Evolutionary conservation across 306 rosid genomes (phyloP).

Genomic region (Quillaja saponaria): DNA sequence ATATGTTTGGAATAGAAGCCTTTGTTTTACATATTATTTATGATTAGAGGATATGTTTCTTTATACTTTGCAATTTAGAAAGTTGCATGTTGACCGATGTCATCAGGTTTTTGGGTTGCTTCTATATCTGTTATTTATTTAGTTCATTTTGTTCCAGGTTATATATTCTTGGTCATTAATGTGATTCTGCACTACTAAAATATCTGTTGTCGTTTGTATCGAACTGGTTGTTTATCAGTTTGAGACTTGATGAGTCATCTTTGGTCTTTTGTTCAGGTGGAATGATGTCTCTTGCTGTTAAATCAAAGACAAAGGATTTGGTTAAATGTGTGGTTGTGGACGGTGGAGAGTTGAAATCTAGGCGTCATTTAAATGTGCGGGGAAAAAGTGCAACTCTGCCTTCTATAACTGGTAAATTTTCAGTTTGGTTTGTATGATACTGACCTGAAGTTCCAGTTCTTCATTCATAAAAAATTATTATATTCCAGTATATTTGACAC

Average conservation of each 20-base stretch:
- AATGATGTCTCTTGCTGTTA: conserved; percentile 90
- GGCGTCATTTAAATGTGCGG: conserved; percentile 95
- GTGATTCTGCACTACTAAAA: conserved; percentile 1
- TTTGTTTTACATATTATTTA: not conserved
- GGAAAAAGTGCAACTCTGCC: conserved; percentile 98
- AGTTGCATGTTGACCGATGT: not conserved
- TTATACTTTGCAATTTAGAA: not conserved
- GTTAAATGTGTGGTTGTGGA: conserved; percentile 87
- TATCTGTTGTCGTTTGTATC: not conserved
- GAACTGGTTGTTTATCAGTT: conserved; percentile 8
- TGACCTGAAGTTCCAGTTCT: conserved; percentile 19
- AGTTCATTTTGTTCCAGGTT: not conserved
- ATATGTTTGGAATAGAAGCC: not conserved
- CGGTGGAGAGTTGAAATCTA: conserved; percentile 93
- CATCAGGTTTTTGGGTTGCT: not conserved
- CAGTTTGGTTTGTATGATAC: conserved; percentile 3
- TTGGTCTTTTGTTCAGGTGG: conserved; percentile 62
- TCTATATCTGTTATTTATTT: not conserved
- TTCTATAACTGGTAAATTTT: conserved; percentile 78
- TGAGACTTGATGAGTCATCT: conserved; percentile 21
- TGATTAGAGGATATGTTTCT: not conserved
- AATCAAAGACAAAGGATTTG: conserved; percentile 67
- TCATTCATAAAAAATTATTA: conserved; percentile 18
- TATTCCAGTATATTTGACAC: conserved; percentile 10
- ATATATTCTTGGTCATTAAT: not conserved